phyloP scores from a whole-genome alignment of 805 yeast species.

The Candida michaelii region DNA sequence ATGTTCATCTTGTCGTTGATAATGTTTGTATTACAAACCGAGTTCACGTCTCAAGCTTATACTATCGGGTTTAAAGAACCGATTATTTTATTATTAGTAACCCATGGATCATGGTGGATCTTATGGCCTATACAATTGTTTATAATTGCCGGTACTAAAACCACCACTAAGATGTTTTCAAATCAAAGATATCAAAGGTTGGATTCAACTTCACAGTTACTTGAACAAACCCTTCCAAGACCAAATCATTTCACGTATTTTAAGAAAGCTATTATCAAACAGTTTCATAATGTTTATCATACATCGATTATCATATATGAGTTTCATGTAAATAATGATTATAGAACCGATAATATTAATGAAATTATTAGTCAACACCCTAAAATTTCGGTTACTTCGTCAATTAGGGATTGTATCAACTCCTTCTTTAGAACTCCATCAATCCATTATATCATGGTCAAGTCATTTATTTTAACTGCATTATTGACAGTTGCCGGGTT shows the following conservation, averaged over 20 bases:
- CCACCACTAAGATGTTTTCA: not conserved
- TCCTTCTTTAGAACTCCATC: constrained; percentile 47
- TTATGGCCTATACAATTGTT: constrained; percentile 70
- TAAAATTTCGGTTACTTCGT: constrained; percentile 32
- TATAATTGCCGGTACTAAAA: constrained; percentile 23
- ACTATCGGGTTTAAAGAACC: constrained; percentile 65
- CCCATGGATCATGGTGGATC: constrained; percentile 77
- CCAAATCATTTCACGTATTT: constrained; percentile 26
- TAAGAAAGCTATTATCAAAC: constrained; percentile 39
- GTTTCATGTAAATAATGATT: constrained; percentile 36
- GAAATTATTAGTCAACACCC: constrained; percentile 36
- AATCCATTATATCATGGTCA: constrained; percentile 44
- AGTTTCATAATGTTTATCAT: constrained; percentile 44
- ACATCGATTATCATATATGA: constrained; percentile 44
- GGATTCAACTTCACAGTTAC: constrained; percentile 11
- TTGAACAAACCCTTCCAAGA: constrained; percentile 7
- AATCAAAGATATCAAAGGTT: constrained; percentile 10
- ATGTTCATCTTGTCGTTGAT: constrained; percentile 39
- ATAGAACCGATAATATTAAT: constrained; percentile 31
- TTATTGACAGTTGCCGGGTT: constrained; percentile 74
- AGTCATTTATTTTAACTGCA: constrained; percentile 47
- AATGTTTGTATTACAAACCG: constrained; percentile 78
- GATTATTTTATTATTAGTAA: constrained; percentile 57
- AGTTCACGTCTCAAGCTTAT: constrained; percentile 70
- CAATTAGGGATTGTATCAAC: constrained; percentile 30